Conservation (phyloP, 2,329 filamentous ascomycete genomes). For the Ophiostoma himal-ulmi region DNA sequence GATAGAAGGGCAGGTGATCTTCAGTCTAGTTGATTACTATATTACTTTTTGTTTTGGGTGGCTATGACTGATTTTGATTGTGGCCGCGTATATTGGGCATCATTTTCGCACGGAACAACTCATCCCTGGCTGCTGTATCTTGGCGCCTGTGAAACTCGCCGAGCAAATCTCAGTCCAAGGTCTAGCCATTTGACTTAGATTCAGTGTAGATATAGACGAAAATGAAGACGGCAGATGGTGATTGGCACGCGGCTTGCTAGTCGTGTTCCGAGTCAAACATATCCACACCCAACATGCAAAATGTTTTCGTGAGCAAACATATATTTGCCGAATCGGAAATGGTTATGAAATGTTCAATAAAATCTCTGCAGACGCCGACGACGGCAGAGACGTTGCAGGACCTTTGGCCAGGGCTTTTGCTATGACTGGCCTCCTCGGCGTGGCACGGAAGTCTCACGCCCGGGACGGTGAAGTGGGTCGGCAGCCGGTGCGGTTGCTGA, state of each 20-base stretch:
- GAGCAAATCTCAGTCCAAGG: background rate
- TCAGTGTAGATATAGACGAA: background rate
- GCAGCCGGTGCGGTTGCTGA: constrained; percentile 17
- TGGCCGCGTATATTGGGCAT: constrained; percentile 7
- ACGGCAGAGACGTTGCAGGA: background rate
- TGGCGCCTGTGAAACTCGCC: constrained; percentile 5
- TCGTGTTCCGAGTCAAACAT: background rate
- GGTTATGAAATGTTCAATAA: background rate
- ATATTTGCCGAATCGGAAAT: background rate
- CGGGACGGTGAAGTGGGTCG: constrained; percentile 19
- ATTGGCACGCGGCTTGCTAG: background rate
- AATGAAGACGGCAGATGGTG: constrained; percentile 1
- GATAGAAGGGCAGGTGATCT: background rate
- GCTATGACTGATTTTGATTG: background rate
- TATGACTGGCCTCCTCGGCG: constrained; percentile 14
- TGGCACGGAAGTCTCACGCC: constrained; percentile 18
- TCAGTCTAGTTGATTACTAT: background rate
- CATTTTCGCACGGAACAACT: constrained; percentile 1
- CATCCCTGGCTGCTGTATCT: background rate
- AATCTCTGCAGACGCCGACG: background rate
- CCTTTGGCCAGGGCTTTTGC: background rate
- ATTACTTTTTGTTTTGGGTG: background rate
- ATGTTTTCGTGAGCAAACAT: background rate
- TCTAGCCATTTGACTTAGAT: too few species aligned
- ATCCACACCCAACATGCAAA: background rate